Conservation (phyloP, 257 asterid species). For the Ballota nigra region DNA sequence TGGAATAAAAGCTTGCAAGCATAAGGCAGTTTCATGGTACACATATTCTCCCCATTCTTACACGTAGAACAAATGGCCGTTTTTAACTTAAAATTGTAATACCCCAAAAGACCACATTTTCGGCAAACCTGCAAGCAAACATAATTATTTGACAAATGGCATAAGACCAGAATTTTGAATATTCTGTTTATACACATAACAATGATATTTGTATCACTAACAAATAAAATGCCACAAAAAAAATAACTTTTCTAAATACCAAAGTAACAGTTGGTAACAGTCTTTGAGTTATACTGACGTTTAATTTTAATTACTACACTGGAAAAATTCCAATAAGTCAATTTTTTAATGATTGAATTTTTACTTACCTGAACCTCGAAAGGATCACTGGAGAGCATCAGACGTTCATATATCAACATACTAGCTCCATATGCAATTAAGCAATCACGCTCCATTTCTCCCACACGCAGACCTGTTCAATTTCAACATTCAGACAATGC, state of each 20-base stretch:
- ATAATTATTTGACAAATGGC: conserved; percentile 6
- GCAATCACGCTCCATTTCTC: conserved; percentile 99
- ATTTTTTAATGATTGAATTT: not conserved
- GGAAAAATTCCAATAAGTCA: not conserved
- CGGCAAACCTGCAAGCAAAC: conserved; percentile 63
- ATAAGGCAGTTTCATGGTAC: conserved; percentile 95
- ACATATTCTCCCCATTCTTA: conserved; percentile 81
- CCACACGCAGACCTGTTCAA: conserved; percentile 79
- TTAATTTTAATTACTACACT: not conserved
- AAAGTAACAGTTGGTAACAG: not conserved
- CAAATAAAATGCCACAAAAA: not conserved
- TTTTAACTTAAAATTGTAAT: conserved; percentile 69
- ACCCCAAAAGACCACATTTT: conserved; percentile 92
- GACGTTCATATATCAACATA: conserved; percentile 82
- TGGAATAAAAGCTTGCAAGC: conserved; percentile 98
- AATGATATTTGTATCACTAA: not conserved
- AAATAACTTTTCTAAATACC: too few relatives aligned
- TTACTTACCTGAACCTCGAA: conserved; percentile 83
- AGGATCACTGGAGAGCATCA: conserved; percentile 96
- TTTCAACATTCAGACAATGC: conserved; percentile 20
- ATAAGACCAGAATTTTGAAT: not conserved
- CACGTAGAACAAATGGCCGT: conserved; percentile 76
- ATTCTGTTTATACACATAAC: not conserved
- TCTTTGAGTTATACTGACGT: not conserved
- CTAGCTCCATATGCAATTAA: conserved; percentile 98